Base-by-base conservation (phyloP, 805 yeast species). In the Saccharomycodes ludwigii region DNA sequence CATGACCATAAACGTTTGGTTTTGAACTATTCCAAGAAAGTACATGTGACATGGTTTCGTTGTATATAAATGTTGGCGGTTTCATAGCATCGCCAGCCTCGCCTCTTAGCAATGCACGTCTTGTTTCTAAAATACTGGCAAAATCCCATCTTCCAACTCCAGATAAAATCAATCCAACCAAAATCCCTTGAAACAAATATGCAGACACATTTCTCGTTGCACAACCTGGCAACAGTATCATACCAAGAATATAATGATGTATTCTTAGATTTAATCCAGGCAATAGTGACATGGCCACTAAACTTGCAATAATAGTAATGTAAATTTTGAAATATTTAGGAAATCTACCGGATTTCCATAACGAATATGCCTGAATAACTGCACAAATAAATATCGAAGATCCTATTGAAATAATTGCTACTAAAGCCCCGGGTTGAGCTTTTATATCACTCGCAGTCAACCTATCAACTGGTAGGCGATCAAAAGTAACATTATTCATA, bases 131-230 rank as follows among this genome's bases (percentile, higher is more conserved):
- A 35, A 88, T 73, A 10, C 95, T 75, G 2, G 93, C 96, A 46
- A 80, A 75, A 34, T 91, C 96, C 98, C 98, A 88, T 34, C 93
- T 62, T 0, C 93, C 72, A 2, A 83, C 73, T 0, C 98, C 98
- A 15, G 86, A 78, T 5, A 85, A 62, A 30, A 80, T 65, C 27
- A 88, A 59, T 0, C 96, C 98, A 1, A 83, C 50, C 16, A 88
- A 58, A 1, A 88, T 68, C 2, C 96, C 97, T 50, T 86, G 95
- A 47, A 82, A 78, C 6, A 78, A 44, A 41, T 79, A 61, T 0
- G 86, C 85, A 0, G 81, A 63, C 24, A 69, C 48, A 0, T 91
- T 86, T 40, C 73, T 61, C 0, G 88, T 80, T 3, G 75, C 66
- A 25, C 95, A 82, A 0, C 95, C 96, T 0, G 95, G 94, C 2